These are phyloP conservation scores for Exophiala phaeomuriformis DNA, from an alignment of 2,329 filamentous ascomycete genomes.

Conservation along the genomic window DNA sequence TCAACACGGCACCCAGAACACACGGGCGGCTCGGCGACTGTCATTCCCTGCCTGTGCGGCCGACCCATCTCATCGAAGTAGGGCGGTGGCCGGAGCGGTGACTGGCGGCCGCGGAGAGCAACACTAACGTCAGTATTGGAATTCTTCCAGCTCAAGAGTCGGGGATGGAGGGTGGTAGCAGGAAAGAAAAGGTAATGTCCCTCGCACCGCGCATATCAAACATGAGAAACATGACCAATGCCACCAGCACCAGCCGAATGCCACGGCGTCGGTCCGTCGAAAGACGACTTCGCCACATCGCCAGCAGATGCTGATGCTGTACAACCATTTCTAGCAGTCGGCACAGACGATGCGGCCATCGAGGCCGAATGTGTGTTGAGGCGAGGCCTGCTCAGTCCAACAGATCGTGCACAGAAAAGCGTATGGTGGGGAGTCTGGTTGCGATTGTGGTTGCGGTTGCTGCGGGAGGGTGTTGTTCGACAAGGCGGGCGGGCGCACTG, in stretches of 20 bases:
- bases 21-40: slow-evolving; percentile 18
- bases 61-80: slow-evolving; percentile 16
- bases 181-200: no score
- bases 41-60: slow-evolving; percentile 21
- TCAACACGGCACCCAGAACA: slow-evolving; percentile 17
- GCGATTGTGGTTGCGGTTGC: not conserved
- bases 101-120: slow-evolving; percentile 1
- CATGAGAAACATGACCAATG: slow-evolving; percentile 30
- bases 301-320: slow-evolving; percentile 28
- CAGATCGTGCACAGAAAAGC: slow-evolving; percentile 22
- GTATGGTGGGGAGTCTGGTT: not conserved
- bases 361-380: slow-evolving; percentile 16
- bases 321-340: slow-evolving; percentile 26
- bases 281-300: slow-evolving; percentile 25
- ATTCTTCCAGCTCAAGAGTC: no score
- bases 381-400: slow-evolving; percentile 15
- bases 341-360: slow-evolving; percentile 24
- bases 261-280: slow-evolving; percentile 26
- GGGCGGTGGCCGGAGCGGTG: slow-evolving; percentile 19
- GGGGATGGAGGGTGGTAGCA: no score
- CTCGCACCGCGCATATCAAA: slow-evolving; percentile 26
- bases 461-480: no score
- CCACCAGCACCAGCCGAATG: slow-evolving; percentile 31
- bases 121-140: no score
- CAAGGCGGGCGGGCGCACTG: not conserved